A percentile compares a stretch with the other conserved stretches of the same genome.
Conservation (phyloP, 2,329 filamentous ascomycete species). For the Diaporthe sp. region DNA sequence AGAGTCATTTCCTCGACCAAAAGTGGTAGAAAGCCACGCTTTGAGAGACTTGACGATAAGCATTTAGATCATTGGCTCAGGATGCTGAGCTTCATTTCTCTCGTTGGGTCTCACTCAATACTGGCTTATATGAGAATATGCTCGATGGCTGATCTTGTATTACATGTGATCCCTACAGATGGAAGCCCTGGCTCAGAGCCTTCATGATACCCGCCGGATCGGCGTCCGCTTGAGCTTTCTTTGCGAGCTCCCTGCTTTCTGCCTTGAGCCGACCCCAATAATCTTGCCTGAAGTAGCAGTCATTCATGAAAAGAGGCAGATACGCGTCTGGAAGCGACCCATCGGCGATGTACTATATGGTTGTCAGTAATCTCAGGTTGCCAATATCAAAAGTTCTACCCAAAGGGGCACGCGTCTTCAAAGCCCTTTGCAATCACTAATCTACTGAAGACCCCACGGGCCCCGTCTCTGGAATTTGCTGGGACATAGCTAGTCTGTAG, state of each 20-base stretch:
- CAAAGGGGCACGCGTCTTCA: not conserved
- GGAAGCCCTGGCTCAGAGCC: not conserved
- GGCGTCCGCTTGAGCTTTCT: not conserved
- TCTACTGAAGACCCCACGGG: not conserved
- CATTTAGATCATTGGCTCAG: too few relatives aligned
- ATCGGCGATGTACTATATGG: conserved; percentile 42
- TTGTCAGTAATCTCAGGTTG: not conserved
- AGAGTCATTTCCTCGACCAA: too few relatives aligned
- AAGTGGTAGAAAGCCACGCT: too few relatives aligned
- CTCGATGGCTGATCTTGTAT: too few relatives aligned
- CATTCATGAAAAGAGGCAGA: conserved; percentile 56
- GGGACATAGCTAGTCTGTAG: not conserved
- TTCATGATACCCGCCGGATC: not conserved
- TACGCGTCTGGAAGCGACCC: conserved; percentile 49
- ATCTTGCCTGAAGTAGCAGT: conserved; percentile 53
- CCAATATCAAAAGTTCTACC: not conserved
- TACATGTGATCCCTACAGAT: not conserved
- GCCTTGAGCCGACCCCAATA: conserved; percentile 51
- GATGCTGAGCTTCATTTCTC: not conserved
- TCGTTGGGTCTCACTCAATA: not conserved
- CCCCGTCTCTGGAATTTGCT: not conserved
- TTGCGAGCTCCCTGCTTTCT: not conserved
- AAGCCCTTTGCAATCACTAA: too few relatives aligned
- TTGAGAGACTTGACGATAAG: not conserved
- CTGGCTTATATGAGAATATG: too few relatives aligned